A percentile compares a stretch with the other conserved stretches of the same genome.
Evolutionary conservation across 176 grass and related monocot species (phyloP).

Genomic region (Olyra latifolia): DNA sequence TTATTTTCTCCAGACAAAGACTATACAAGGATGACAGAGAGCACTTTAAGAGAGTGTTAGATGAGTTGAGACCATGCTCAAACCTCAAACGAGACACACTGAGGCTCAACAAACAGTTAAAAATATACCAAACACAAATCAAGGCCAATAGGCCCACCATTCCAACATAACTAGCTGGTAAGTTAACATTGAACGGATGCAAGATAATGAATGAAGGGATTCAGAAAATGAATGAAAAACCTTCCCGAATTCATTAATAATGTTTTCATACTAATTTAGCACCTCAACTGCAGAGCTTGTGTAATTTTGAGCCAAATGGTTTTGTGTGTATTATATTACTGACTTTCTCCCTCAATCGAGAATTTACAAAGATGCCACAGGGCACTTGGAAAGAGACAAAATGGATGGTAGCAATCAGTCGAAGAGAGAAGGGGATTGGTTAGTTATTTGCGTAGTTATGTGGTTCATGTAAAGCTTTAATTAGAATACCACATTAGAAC

Average conservation of each 20-base stretch:
- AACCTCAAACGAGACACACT: not conserved
- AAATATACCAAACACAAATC: constrained; percentile 14
- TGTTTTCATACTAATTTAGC: not conserved
- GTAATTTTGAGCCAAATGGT: not conserved
- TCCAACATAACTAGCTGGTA: not conserved
- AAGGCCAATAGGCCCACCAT: not conserved
- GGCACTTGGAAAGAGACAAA: not conserved
- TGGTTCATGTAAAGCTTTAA: no score
- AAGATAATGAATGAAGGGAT: not conserved
- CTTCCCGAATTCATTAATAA: not conserved
- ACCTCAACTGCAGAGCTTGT: not conserved
- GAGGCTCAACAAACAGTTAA: not conserved
- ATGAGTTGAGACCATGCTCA: not conserved
- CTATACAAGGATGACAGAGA: not conserved
- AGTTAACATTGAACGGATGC: not conserved
- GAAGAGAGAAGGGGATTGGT: no score
- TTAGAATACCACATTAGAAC: no score
- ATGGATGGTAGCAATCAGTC: not conserved
- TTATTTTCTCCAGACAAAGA: constrained; percentile 17
- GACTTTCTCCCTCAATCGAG: not conserved
- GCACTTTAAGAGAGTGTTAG: not conserved
- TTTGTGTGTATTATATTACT: not conserved
- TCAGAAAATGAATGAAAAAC: not conserved
- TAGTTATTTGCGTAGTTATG: no score
- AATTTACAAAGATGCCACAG: not conserved